Evolutionary conservation across 2,329 filamentous ascomycete genomes (phyloP), one percentile per base, ranked within the genome.

Genomic region (Chaetoscypha palmicola): DNA sequence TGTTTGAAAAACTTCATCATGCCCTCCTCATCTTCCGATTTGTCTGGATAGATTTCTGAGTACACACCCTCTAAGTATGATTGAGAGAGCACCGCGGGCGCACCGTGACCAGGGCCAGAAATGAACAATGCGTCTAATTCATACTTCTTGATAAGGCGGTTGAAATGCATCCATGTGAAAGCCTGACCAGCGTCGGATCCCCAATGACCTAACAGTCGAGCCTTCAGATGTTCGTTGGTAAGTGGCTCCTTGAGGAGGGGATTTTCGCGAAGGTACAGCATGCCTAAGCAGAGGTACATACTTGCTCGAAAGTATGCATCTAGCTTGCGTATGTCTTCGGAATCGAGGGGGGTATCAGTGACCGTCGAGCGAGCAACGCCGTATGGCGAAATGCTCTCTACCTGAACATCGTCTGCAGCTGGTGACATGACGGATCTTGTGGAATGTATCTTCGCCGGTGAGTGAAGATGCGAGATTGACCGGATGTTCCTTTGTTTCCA

Each of bases 161-260:
- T 89, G 72, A 87, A 83, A 66, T 89, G 84, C 68, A 88, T 85
- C 63, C 81, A 89, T 24, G 83, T 85, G 65, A 90, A 89, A 46
- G 83, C 80, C 64, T 89, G 85, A 11, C 84, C 85, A n/a, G 85
- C 80, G 38, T 85, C 83, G 2, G 82, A 86, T 42, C 85, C 85
- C 72, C 86, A 90, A 61, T 90, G 85, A 30, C 85, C 85, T 2
- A 90, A 70, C 7, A 89, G 69, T 52, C 85, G 77, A 47, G 75
- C 71, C 66, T 90, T 90, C 66, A 89, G 70, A 58, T 89, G 86
- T 38, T 45, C 77, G 23, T 75, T 67, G 54, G 77, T 77, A 51
- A 87, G 71, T 1, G 82, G 81, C 54, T 87, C 77, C 47, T 73
- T 73, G 33, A 90, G 76, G 10, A 90, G 72, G 11, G 83, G 81